Percentiles rank a stretch among this genome's conserved stretches.
These are phyloP conservation scores for Puccinia polysora DNA, from an alignment of 1,284 basidiomycete genomes.

Conservation along the genomic window DNA sequence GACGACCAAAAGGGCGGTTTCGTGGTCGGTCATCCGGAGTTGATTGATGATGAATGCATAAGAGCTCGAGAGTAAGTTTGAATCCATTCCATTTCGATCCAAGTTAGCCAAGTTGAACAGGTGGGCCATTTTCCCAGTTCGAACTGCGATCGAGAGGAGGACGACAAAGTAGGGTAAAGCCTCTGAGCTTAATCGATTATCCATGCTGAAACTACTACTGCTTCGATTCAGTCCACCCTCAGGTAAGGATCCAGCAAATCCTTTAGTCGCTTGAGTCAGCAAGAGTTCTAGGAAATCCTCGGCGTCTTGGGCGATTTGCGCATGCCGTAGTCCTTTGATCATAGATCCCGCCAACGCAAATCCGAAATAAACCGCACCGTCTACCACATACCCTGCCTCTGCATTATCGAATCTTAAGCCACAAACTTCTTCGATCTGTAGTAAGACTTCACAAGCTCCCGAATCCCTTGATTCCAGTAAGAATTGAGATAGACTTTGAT, in stretches of 20 bases:
- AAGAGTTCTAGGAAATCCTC: constrained; percentile 25
- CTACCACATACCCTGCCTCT: not conserved
- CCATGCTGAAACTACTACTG: no score
- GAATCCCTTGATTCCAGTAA: constrained; percentile 65
- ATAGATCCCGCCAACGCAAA: constrained; percentile 75
- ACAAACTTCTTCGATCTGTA: constrained; percentile 65
- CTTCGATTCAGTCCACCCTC: constrained; percentile 11
- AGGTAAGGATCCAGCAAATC: constrained; percentile 49
- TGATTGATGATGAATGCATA: constrained; percentile 59
- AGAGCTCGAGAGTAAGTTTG: constrained; percentile 55
- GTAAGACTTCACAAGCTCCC: constrained; percentile 65
- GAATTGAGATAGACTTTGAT: constrained; percentile 62
- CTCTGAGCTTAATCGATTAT: constrained; percentile 60
- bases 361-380: constrained; percentile 61
- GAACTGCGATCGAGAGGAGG: constrained; percentile 65
- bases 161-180: constrained; percentile 75
- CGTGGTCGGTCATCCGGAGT: constrained; percentile 63
- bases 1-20: constrained; percentile 66
- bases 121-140: constrained; percentile 23
- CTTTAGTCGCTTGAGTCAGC: constrained; percentile 42
- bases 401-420: constrained; percentile 67
- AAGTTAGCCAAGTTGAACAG: constrained; percentile 61
- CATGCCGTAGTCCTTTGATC: constrained; percentile 75
- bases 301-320: constrained; percentile 22
- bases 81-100: constrained; percentile 58